Conservation (phyloP, 2,329 filamentous ascomycete species). For the Coniochaeta sp. region DNA sequence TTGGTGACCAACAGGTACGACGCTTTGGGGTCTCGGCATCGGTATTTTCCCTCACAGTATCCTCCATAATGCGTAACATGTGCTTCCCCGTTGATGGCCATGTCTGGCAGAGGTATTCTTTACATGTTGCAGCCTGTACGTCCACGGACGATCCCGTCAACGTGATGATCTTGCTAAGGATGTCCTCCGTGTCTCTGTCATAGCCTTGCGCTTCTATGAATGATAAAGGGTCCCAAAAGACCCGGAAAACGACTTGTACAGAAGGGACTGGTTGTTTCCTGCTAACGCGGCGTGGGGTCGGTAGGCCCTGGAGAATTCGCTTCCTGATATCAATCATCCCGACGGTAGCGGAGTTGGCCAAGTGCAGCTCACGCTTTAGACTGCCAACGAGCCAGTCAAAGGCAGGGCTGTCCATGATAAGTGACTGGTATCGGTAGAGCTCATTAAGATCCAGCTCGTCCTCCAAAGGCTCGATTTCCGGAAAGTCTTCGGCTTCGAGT, state of each 20-base stretch:
- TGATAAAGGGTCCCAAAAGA: neutral
- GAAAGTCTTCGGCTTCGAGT: neutral
- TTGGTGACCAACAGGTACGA: neutral
- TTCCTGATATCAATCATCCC: neutral
- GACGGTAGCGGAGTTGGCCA: neutral
- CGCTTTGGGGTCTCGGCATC: neutral
- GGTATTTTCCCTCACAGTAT: neutral
- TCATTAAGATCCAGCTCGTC: neutral
- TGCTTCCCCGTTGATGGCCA: neutral
- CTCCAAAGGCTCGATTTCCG: neutral
- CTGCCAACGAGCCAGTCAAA: neutral
- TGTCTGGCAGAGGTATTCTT: neutral
- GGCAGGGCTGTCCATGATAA: neutral
- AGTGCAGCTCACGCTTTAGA: neutral
- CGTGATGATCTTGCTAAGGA: neutral
- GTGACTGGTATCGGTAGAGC: neutral
- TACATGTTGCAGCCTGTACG: neutral
- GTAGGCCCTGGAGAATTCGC: neutral
- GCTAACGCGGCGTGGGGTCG: neutral
- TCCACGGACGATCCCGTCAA: neutral
- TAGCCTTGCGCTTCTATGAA: neutral
- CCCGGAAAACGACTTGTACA: neutral
- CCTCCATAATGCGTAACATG: neutral
- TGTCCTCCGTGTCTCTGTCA: neutral
- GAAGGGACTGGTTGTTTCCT: neutral